Base-by-base conservation (phyloP, 495 filamentous ascomycete species). In the Extremus antarcticus region DNA sequence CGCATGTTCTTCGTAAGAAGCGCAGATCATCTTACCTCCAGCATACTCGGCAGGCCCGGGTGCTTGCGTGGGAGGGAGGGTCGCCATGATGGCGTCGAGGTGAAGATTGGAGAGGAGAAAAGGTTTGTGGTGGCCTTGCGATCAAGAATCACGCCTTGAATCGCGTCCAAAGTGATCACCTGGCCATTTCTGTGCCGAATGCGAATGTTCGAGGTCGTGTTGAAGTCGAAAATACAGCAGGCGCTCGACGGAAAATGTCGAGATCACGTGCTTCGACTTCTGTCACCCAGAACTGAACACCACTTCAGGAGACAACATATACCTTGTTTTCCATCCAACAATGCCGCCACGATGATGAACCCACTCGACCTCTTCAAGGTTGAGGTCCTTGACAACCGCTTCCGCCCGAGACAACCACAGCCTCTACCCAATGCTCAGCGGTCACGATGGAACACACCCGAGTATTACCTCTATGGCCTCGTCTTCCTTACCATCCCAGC, bases 371-470 rank as follows among this genome's bases (percentile, higher is more conserved):
- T 61, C 22, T 61, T 53, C 54, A 49, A 61, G 35, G 59, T 61
- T 54, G 59, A 61, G 24, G 94, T 89, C 25, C 81, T 98, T 67
- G 92, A 98, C 75, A 91, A 88, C 56, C 84, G 92, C 60, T 89
- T 98, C 67, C 87, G 86, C 21, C 78, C 82, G 66, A 53, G 54
- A 23, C 38, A 25, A 3, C 38, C 24, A 24, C 25, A 57, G 23
- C 50, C 66, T 71, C 68, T 62, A 65, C 65, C 38, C 68, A 60
- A 35, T 46, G 71, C 66, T 17, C 67, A 71, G 55, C 76, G 76
- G 54, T 78, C 89, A 41, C 82, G 76, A 81, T 97, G 94, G 94
- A 77, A 74, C 20, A 94, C 89, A 0, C 77, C 78, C 0, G 92
- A 97, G 69, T 99, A 92, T 69, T 86, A 79, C 63, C 60, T 87